Conservation (phyloP, 306 rosid genomes). For the Pterocarpus santalinus region DNA sequence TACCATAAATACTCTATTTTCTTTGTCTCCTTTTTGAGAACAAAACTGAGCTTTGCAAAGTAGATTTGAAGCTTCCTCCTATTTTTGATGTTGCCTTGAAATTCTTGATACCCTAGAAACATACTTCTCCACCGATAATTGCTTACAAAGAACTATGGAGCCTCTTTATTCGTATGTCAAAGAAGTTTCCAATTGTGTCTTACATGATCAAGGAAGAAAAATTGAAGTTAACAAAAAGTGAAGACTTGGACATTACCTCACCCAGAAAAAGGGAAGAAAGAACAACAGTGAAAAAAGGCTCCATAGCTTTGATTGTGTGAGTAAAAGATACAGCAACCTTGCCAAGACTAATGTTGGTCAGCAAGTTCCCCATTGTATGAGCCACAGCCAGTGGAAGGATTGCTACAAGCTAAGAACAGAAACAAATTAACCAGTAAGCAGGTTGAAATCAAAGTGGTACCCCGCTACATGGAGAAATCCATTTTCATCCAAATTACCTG, state of each 20-base stretch:
- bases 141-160: too few species aligned
- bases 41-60: neutral
- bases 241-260: slow-evolving; percentile 60
- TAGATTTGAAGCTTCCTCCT: neutral
- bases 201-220: neutral
- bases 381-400: slow-evolving; percentile 71
- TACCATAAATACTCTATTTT: neutral
- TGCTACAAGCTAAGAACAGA: slow-evolving; percentile 57
- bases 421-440: neutral
- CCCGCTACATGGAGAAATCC: slow-evolving; percentile 12
- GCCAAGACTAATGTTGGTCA: slow-evolving; percentile 80
- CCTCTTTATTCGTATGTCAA: neutral
- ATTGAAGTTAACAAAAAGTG: neutral
- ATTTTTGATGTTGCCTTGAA: neutral
- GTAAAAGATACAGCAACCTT: slow-evolving; percentile 85
- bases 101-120: neutral
- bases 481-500: slow-evolving; percentile 58
- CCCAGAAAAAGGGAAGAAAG: slow-evolving; percentile 69
- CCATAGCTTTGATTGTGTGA: slow-evolving; percentile 86
- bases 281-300: slow-evolving; percentile 80
- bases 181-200: neutral
- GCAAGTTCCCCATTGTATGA: slow-evolving; percentile 76
- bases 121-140: too few species aligned
- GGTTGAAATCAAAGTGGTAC: slow-evolving; percentile 19
- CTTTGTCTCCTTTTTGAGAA: neutral